These are phyloP conservation scores for Beauveria rudraprayagi DNA, from an alignment of 2,329 filamentous ascomycete genomes.

Conservation along the genomic window DNA sequence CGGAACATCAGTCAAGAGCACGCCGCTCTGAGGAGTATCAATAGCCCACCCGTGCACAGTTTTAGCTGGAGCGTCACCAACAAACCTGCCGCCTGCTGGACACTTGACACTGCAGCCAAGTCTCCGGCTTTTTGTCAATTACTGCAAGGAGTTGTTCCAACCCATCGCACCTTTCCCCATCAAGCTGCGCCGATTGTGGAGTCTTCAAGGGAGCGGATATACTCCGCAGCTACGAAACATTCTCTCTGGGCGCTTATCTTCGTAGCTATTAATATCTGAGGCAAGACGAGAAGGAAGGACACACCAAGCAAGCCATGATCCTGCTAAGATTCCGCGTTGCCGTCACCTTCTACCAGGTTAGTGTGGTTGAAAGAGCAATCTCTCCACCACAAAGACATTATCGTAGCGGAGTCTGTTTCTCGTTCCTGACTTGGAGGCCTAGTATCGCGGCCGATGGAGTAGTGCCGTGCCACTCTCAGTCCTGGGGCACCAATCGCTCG, in stretches of 20 bases:
- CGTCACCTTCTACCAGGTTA: neutral
- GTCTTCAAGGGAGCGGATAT: neutral
- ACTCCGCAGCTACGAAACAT: slow-evolving; percentile 7
- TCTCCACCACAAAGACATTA: neutral
- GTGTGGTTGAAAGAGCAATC: neutral
- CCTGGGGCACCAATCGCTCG: neutral
- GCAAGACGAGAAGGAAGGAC: neutral
- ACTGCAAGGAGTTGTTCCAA: neutral
- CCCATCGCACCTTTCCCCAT: neutral
- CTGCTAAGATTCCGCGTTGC: neutral
- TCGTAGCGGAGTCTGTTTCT: slow-evolving; percentile 6
- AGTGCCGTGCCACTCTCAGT: neutral
- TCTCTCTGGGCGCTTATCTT: neutral
- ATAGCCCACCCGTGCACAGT: too few species aligned
- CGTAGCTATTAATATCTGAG: slow-evolving; percentile 7
- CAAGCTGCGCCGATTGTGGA: neutral
- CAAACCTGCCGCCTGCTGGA: neutral
- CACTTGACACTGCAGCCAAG: neutral
- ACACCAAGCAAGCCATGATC: neutral
- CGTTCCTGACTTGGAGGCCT: slow-evolving; percentile 2
- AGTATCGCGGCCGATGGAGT: neutral
- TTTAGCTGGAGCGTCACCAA: neutral
- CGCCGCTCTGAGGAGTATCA: too few species aligned
- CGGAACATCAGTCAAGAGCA: too few species aligned
- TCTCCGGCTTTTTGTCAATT: neutral